Percentiles rank a stretch among this genome's conserved stretches.
Evolutionary conservation across 192 early-diverging fungal genomes (phyloP).

Genomic region (Podila horticola): DNA sequence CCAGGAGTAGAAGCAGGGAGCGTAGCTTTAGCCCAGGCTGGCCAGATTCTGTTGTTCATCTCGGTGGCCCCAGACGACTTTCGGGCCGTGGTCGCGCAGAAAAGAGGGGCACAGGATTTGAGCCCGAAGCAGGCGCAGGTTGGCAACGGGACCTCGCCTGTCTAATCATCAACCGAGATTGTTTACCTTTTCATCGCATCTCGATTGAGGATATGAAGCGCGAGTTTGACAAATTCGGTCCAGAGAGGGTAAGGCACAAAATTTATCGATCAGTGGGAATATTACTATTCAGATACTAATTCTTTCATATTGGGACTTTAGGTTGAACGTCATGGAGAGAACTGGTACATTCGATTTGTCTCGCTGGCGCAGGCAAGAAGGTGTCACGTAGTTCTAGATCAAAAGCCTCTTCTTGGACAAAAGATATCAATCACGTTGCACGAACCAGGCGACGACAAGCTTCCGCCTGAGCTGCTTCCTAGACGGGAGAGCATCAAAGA

Average conservation of each 20-base stretch:
- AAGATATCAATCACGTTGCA: slow-evolving; percentile 50
- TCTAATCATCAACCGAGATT: slow-evolving; percentile 58
- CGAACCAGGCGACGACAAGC: slow-evolving; percentile 39
- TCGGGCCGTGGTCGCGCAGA: slow-evolving; percentile 12
- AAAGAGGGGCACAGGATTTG: slow-evolving; percentile 12
- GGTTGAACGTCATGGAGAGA: slow-evolving; percentile 63
- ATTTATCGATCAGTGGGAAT: too few species aligned
- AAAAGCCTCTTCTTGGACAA: slow-evolving; percentile 54
- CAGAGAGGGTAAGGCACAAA: slow-evolving; percentile 43
- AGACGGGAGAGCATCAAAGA: slow-evolving; percentile 26
- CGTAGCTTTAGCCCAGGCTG: slow-evolving; percentile 34
- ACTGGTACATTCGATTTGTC: slow-evolving; percentile 63
- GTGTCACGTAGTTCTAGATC: slow-evolving; percentile 50
- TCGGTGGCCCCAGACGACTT: not conserved
- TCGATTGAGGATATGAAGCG: slow-evolving; percentile 58
- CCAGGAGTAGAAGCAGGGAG: slow-evolving; percentile 45
- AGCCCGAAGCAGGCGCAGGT: slow-evolving; percentile 11
- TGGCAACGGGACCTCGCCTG: slow-evolving; percentile 52
- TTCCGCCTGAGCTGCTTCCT: slow-evolving; percentile 30
- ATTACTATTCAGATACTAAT: too few species aligned
- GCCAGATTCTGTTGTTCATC: slow-evolving; percentile 22
- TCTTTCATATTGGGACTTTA: slow-evolving; percentile 2
- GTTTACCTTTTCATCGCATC: slow-evolving; percentile 57
- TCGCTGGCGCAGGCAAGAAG: slow-evolving; percentile 53
- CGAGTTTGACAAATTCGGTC: slow-evolving; percentile 59